These are phyloP conservation scores for Coelastrella sp. DNA, from an alignment of 139 green algal species.

Conservation along the genomic window DNA sequence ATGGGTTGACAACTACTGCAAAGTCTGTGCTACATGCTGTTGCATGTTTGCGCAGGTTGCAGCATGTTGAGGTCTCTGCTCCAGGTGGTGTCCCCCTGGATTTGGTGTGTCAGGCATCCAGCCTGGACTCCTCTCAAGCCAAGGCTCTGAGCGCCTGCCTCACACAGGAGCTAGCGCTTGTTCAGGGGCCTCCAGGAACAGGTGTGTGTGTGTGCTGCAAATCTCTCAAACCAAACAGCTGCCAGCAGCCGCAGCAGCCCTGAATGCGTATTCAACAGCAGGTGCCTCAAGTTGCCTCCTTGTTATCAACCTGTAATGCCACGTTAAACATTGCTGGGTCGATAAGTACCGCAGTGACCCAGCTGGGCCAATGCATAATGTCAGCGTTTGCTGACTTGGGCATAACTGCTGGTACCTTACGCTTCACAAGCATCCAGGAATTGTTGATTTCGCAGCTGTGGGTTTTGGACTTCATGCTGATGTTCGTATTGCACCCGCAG, in stretches of 20 bases:
- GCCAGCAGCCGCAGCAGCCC: not conserved
- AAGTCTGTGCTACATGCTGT: not conserved
- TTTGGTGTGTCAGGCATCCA: slow-evolving; percentile 10
- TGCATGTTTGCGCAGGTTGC: not conserved
- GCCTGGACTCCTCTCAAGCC: slow-evolving; percentile 62
- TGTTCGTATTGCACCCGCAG: not conserved
- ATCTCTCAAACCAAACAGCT: not conserved
- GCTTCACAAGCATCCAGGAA: too few species aligned
- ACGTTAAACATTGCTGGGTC: too few species aligned
- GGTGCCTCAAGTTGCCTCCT: too few species aligned
- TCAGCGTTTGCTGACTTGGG: too few species aligned
- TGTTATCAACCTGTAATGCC: too few species aligned
- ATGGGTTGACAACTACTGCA: too few species aligned
- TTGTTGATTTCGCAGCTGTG: too few species aligned
- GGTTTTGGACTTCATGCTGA: not conserved
- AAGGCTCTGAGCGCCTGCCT: slow-evolving; percentile 63
- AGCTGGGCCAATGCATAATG: too few species aligned
- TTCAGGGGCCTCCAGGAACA: slow-evolving; percentile 83
- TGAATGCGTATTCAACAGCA: too few species aligned
- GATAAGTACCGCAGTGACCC: too few species aligned
- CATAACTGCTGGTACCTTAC: too few species aligned
- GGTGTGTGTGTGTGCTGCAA: slow-evolving; percentile 35
- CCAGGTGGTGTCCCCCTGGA: not conserved
- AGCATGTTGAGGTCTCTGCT: not conserved
- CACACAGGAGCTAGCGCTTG: slow-evolving; percentile 71